Base-by-base conservation (phyloP, 805 yeast species). In the Debaryomyces maramus region DNA sequence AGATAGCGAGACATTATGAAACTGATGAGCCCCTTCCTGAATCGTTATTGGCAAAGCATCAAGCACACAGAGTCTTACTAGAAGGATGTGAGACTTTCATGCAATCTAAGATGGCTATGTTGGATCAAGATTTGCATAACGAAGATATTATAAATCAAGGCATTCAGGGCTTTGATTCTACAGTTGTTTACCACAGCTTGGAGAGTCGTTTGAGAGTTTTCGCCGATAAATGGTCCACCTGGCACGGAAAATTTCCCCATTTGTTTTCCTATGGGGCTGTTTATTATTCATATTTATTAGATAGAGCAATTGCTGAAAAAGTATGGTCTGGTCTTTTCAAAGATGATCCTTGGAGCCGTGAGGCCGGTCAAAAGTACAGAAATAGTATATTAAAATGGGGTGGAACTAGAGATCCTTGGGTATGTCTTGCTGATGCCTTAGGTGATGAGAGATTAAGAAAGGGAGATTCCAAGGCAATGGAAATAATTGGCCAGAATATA, bases 181-280 rank as follows among this genome's bases (percentile, higher is more conserved):
- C 83, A 0, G 56, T 66, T 2, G 64, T 83, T 4, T 89, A 87
- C 54, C 90, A 87, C 52, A 63, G 72, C 6, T 56, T 88, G 19
- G 96, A 88, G 56, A 52, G 60, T 3, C 61, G 76, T 18, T 56
- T 83, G 39, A 67, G 76, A 29, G 78, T 88, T 2, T 81, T 86
- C 53, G 78, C 84, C 2, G 91, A 87, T 49, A 63, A 71, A 14
- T 67, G 76, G 47, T 82, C 95, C 1, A 83, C 82, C 18, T 90
- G 97, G 96, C 95, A 88, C 41, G 97, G 95, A 1, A 88, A 83
- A 56, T 90, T 93, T 63, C 95, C 97, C 1, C 99, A 93, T 56
- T 65, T 93, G 29, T 86, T 85, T 50, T 88, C 96, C 0, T 93
- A 93, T 56, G 98, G 98, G 1, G 87, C 97, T 0, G 86, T 90